Evolutionary conservation across 1,139 yeast genomes (phyloP).

Genomic region (Taphrina populina): DNA sequence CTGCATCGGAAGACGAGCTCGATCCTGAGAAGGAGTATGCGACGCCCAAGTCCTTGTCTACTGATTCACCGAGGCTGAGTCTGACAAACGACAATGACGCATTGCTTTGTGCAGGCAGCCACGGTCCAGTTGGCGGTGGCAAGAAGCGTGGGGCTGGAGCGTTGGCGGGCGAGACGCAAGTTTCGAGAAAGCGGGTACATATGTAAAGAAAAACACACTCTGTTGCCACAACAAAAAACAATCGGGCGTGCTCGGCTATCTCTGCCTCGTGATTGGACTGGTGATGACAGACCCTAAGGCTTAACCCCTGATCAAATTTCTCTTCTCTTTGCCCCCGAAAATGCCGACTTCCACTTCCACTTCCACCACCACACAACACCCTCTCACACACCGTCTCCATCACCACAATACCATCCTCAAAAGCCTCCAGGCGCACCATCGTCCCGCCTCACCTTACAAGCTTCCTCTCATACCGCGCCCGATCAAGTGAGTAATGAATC

Average conservation of each 20-base stretch:
- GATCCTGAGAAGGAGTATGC: not conserved
- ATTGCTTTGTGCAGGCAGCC: too few relatives aligned
- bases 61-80: slow-evolving; percentile 2
- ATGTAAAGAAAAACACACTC: too few relatives aligned
- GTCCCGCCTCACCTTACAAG: too few relatives aligned
- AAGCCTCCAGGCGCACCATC: slow-evolving; percentile 12
- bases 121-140: too few relatives aligned
- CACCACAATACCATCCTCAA: slow-evolving; percentile 25
- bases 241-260: too few relatives aligned
- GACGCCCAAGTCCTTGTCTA: slow-evolving; percentile 11
- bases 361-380: slow-evolving; percentile 9
- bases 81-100: too few relatives aligned
- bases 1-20: not conserved
- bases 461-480: too few relatives aligned
- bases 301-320: not conserved
- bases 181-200: too few relatives aligned
- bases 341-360: not conserved
- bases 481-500: too few relatives aligned
- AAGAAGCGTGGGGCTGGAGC: too few relatives aligned
- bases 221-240: too few relatives aligned
- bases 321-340: not conserved
- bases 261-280: not conserved
- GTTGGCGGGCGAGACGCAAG: too few relatives aligned
- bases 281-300: not conserved
- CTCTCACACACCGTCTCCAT: slow-evolving; percentile 3